Evolutionary conservation across 1,284 basidiomycete genomes (phyloP).

Genomic region (Erythrobasidium hasegawianum): DNA sequence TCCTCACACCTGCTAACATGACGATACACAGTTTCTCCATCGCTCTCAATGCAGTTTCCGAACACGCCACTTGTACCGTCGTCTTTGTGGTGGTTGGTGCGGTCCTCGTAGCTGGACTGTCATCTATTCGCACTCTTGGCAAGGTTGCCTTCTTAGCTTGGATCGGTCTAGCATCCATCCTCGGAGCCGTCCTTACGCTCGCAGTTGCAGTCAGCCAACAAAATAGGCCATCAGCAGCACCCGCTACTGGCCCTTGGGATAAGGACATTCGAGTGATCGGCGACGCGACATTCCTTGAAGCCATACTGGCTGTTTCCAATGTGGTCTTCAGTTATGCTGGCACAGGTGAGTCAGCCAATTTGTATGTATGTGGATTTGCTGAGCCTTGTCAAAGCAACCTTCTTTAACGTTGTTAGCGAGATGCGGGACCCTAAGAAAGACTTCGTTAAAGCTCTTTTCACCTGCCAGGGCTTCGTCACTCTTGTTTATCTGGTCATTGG

Average conservation of each 20-base stretch:
- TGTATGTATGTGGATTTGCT: too few species aligned
- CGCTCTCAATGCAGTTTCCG: conserved; percentile 50
- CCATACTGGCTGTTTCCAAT: conserved; percentile 54
- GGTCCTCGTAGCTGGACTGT: conserved; percentile 44
- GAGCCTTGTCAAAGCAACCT: conserved; percentile 34
- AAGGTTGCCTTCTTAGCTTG: conserved; percentile 50
- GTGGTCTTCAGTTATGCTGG: conserved; percentile 41
- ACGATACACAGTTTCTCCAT: conserved; percentile 49
- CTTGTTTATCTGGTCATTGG: conserved; percentile 41
- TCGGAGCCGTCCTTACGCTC: conserved; percentile 48
- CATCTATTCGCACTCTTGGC: conserved; percentile 48
- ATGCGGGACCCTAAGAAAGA: conserved; percentile 48
- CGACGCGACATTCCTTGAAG: conserved; percentile 35
- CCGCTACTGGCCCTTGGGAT: conserved; percentile 49
- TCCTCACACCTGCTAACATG: too few species aligned
- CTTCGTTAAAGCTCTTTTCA: conserved; percentile 40
- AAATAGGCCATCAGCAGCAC: conserved; percentile 52
- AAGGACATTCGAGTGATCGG: conserved; percentile 37
- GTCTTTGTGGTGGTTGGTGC: conserved; percentile 39
- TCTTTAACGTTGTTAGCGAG: conserved; percentile 50
- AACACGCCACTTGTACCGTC: conserved; percentile 42
- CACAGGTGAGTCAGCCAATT: too few species aligned
- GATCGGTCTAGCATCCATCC: conserved; percentile 45
- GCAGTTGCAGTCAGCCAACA: conserved; percentile 56
- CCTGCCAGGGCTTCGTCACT: conserved; percentile 43